Evolutionary conservation across 305 asterid species (phyloP), one percentile per base, ranked within the genome.

Genomic region (Fraxinus baroniana): DNA sequence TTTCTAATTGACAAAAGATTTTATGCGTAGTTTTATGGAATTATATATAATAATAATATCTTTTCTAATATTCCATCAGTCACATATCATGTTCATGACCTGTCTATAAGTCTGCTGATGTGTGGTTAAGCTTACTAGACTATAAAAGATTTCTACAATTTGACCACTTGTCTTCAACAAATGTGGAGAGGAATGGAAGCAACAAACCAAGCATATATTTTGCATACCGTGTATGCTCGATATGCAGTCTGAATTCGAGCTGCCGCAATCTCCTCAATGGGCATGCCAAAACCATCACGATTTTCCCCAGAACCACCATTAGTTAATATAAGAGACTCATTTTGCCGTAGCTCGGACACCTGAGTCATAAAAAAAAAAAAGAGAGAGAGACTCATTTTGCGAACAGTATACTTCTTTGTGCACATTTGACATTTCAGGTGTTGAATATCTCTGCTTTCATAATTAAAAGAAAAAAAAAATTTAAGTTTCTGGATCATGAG

Each of bases 241-340:
- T 87, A 92, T 68, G 93, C 94, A 57, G 93, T 90, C 89, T 97
- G 99, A 87, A 97, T 94, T 89, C 80, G 88, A 74, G 88, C 90
- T 70, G 99, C 98, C 78, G 97, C 99, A 79, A 84, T 85, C 77
- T 91, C 89, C 85, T 94, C 95, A 18, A 83, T 13, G 28, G 90
- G 81, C 81, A 85, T 83, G 83, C 77, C 85, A 62, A 13, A 77
- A 78, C 83, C 74, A 68, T 80, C 83, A 78, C 78, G 87, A 80
- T 84, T 86, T 79, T 79, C 84, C 52, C 36, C 79, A 41, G 91
- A 86, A 79, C 68, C 82, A 80, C 86, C 87, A 84, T 87, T 88
- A 35, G 73, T 78, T 44, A 36, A 52, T 73, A 78, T 76, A 35
- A 85, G 49, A 70, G 90, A 80, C 64, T 41, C 52, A 41, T 82